Evolutionary conservation across 73 alveolate species (phyloP).

Genomic region (Paramecium tetraurelia): DNA sequence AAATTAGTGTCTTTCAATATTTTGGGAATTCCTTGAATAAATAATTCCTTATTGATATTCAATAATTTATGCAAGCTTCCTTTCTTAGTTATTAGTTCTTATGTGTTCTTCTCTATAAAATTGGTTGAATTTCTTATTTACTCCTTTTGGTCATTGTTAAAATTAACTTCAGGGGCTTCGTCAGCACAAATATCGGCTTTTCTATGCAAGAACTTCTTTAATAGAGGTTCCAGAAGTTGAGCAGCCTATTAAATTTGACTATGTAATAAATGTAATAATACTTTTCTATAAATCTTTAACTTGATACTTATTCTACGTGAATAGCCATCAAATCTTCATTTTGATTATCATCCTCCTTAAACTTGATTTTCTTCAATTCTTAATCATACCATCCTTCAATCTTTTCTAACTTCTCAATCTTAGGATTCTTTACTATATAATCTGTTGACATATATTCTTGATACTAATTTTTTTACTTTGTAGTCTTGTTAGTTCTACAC

Average conservation of each 20-base stretch:
- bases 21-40: background rate
- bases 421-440: background rate
- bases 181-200: background rate
- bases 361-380: background rate
- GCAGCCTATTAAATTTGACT: background rate
- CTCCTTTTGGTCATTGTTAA: background rate
- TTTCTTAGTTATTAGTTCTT: background rate
- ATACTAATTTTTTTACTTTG: background rate
- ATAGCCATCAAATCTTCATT: background rate
- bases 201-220: background rate
- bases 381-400: slow-evolving; percentile 25
- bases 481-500: background rate
- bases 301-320: background rate
- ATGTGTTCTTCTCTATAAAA: background rate
- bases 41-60: slow-evolving; percentile 1
- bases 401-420: background rate
- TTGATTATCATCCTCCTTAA: background rate
- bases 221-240: background rate
- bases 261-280: background rate
- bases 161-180: background rate
- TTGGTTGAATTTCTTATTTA: background rate
- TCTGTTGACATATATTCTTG: background rate
- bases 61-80: background rate
- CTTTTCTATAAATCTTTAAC: background rate
- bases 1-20: background rate